Evolutionary conservation across 371 early-diverging fungal genomes (phyloP), one percentile per base, ranked within the genome.

Genomic region (Lichtheimia ramosa): DNA sequence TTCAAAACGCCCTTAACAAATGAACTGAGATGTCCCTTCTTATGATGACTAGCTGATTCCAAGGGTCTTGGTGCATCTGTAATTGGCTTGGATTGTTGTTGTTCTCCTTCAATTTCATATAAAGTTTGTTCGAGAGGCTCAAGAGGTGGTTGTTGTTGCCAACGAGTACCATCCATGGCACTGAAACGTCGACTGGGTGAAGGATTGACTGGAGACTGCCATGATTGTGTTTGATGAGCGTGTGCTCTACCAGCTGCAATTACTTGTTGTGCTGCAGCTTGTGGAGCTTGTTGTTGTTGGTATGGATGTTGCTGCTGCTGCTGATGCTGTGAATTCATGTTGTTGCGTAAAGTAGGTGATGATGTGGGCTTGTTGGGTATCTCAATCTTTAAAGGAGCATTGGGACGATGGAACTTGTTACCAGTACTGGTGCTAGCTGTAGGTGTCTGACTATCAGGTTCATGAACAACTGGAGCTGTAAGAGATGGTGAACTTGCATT

Each of bases 331-430:
- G 13, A 7, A 20, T 15, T n/a, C 46, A 18, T 6, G 57, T 51
- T 16, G 64, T 65, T 15, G 12, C 34, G 42, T 43, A 24, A 10
- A 21, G 41, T 23, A 41, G 56, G 15, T 41, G 21, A 27, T 13
- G 56, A 43, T 46, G 46, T 21, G 34, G 56, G 59, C 13, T 70
- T 50, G 39, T 70, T 68, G 41, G 78, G 78, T 50, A 77, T 77
- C 41, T 77, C 78, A 48, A 77, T 77, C 2, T 70, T 74, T 2
- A 74, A 59, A 13, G 72, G 72, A n/a, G 70, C 48, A 41, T 59
- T 34, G 24, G 72, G 70, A 54, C 66, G 67, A 48, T 65, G 65
- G 2, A 61, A 59, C 43, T 72, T 77, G 41, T 48, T 39, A 42
- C 56, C 53, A 10, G 54, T 39, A 24, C 34, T 48, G 20, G 43